Evolutionary conservation across 2,329 filamentous ascomycete species (phyloP).

Genomic region (Hypoxylon sp.): DNA sequence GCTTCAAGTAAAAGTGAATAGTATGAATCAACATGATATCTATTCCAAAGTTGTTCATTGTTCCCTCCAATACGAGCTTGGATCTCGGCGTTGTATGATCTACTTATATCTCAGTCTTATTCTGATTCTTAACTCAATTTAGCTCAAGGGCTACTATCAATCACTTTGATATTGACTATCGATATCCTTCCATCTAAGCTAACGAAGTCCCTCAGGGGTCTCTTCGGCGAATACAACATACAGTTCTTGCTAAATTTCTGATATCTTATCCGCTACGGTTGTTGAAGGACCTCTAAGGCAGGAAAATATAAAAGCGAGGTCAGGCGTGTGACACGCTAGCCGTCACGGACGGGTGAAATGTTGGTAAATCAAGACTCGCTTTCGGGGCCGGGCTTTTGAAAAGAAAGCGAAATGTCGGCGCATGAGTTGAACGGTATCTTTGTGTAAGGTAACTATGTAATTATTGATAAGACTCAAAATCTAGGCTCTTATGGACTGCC

Average conservation of each 20-base stretch:
- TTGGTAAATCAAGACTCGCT: not conserved
- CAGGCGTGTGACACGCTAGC: slow-evolving; percentile 3
- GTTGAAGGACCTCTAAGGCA: slow-evolving; percentile 19
- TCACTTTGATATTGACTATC: not conserved
- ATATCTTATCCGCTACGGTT: slow-evolving; percentile 5
- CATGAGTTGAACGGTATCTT: too few species aligned
- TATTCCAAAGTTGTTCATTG: too few species aligned
- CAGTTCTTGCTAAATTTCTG: slow-evolving; percentile 9
- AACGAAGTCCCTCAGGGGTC: slow-evolving; percentile 10
- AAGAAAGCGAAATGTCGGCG: too few species aligned
- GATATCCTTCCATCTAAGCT: slow-evolving; percentile 5
- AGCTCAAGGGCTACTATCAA: not conserved
- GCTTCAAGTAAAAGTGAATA: too few species aligned
- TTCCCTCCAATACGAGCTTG: too few species aligned
- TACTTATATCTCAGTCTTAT: too few species aligned
- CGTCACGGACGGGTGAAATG: slow-evolving; percentile 6
- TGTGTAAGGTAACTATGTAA: too few species aligned
- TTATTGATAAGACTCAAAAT: too few species aligned
- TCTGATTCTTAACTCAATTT: too few species aligned
- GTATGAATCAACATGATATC: too few species aligned
- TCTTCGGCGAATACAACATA: slow-evolving; percentile 16
- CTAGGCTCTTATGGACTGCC: too few species aligned
- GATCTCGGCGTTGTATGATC: too few species aligned
- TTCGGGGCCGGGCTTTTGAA: not conserved
- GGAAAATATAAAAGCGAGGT: slow-evolving; percentile 12